Conservation (phyloP, 768 basidiomycete genomes). For the Naganishia antarctica region DNA sequence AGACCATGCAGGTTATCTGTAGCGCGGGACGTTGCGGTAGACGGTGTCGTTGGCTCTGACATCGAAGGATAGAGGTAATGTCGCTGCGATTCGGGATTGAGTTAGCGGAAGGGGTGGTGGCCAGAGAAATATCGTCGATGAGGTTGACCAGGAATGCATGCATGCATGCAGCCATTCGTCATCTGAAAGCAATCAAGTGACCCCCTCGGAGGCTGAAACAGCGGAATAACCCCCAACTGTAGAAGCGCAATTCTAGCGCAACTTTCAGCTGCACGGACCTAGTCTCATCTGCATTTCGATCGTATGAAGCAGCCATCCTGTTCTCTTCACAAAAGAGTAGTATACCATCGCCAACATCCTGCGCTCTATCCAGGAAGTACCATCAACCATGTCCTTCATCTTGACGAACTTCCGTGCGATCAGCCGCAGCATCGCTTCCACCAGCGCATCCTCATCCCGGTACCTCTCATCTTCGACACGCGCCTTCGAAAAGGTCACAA, state of each 20-base stretch:
- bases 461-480: not conserved
- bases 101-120: too few species aligned
- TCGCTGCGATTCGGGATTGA: too few species aligned
- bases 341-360: too few species aligned
- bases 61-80: not conserved
- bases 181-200: not conserved
- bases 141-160: too few species aligned
- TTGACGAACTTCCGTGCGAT: not conserved
- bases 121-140: too few species aligned
- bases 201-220: not conserved
- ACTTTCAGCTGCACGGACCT: slow-evolving; percentile 5
- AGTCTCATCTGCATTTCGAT: not conserved
- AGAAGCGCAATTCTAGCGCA: slow-evolving; percentile 3
- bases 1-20: not conserved
- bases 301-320: not conserved
- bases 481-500: not conserved
- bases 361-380: too few species aligned
- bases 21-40: not conserved
- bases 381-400: slow-evolving; percentile 8
- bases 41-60: not conserved
- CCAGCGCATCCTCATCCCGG: not conserved
- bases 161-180: slow-evolving; percentile 3
- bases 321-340: too few species aligned
- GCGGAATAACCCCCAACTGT: not conserved
- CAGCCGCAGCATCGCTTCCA: not conserved